These are phyloP conservation scores for Spiromastix sp. DNA, from an alignment of 2,329 filamentous ascomycete species.

Conservation along the genomic window DNA sequence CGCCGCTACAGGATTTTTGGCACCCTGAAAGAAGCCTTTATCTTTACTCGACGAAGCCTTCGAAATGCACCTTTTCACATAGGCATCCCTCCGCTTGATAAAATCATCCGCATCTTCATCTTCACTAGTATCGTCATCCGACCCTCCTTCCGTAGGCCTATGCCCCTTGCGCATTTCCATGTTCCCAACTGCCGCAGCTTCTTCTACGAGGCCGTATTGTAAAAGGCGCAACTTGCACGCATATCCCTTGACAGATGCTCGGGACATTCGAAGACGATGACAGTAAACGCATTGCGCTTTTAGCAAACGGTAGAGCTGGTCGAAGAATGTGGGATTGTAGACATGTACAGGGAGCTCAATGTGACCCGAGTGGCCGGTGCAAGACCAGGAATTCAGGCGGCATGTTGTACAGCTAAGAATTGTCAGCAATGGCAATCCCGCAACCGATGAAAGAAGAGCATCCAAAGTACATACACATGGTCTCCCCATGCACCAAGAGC, in stretches of 20 bases:
- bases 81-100: conserved; percentile 50
- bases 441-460: conserved; percentile 6
- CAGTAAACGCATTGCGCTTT: conserved; percentile 87
- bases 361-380: conserved; percentile 88
- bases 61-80: conserved; percentile 63
- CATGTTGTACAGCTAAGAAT: conserved; percentile 74
- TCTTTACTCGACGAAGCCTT: conserved; percentile 39
- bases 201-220: conserved; percentile 68
- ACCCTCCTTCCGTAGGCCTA: conserved; percentile 39
- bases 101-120: conserved; percentile 45
- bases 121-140: conserved; percentile 56
- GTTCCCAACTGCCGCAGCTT: conserved; percentile 51
- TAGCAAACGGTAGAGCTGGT: conserved; percentile 76
- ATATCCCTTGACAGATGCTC: conserved; percentile 65
- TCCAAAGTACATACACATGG: conserved; percentile 51
- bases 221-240: conserved; percentile 76
- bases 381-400: conserved; percentile 68
- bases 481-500: conserved; percentile 86
- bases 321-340: conserved; percentile 95
- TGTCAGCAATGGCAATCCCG: conserved; percentile 11
- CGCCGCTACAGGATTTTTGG: conserved; percentile 74
- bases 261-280: conserved; percentile 70
- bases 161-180: conserved; percentile 34
- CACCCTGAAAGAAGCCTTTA: conserved; percentile 35
- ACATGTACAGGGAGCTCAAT: conserved; percentile 89